phyloP scores from a whole-genome alignment of 345 rosid species.

The Gossypium arboreum region DNA sequence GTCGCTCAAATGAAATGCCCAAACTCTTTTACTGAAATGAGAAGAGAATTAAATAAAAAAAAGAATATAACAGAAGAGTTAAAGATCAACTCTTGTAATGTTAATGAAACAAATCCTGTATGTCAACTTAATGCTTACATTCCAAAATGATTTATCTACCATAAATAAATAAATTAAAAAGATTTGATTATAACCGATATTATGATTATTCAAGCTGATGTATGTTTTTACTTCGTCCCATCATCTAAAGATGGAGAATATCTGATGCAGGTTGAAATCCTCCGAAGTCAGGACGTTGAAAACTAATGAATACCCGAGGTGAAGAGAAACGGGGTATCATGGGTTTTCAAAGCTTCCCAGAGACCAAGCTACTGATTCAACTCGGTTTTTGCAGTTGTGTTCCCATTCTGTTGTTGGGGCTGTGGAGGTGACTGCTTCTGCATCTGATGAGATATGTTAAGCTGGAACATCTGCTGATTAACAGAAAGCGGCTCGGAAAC shows the following conservation, averaged over 20 bases:
- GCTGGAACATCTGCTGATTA: constrained; percentile 48
- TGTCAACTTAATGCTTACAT: constrained; percentile 23
- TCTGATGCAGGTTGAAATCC: constrained; percentile 18
- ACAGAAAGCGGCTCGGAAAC: constrained; percentile 39
- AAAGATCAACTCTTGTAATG: constrained; percentile 22
- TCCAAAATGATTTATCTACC: constrained; percentile 26
- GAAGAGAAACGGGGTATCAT: not conserved
- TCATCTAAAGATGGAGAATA: constrained; percentile 23
- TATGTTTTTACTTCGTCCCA: constrained; percentile 23
- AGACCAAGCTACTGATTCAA: constrained; percentile 40
- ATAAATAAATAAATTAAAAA: constrained; percentile 8
- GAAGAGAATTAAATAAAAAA: not conserved
- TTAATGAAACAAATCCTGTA: constrained; percentile 20
- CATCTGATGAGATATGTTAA: constrained; percentile 29
- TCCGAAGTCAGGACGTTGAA: constrained; percentile 18
- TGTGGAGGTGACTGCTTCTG: constrained; percentile 23
- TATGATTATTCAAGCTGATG: constrained; percentile 18
- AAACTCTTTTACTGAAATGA: not conserved
- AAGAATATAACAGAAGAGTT: constrained; percentile 16
- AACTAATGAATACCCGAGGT: constrained; percentile 39
- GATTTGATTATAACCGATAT: constrained; percentile 7
- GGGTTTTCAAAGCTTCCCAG: constrained; percentile 5
- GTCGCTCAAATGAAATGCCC: not conserved
- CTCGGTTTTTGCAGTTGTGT: constrained; percentile 44
- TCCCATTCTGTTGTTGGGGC: constrained; percentile 37